Conservation (phyloP, 140 eudicot species). For the Bidens hawaiensis region DNA sequence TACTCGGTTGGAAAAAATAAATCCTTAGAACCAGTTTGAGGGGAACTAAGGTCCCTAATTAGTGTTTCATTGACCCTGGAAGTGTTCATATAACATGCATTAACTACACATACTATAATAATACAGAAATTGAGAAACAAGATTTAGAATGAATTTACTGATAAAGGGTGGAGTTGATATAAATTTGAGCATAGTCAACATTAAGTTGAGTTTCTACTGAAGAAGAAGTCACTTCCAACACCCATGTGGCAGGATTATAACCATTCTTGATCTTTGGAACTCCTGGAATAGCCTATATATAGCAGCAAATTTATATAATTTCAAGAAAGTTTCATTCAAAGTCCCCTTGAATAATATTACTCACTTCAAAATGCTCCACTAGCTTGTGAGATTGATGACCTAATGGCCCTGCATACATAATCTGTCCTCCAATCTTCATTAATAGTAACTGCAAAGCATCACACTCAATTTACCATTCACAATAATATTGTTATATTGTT, state of each 20-base stretch:
- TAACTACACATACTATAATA: too few species aligned
- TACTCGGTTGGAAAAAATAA: conserved; percentile 49
- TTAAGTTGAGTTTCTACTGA: conserved; percentile 36
- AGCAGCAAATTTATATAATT: too few species aligned
- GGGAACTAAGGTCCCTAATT: conserved; percentile 53
- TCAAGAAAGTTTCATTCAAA: background rate
- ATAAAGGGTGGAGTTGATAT: conserved; percentile 39
- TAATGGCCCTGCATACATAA: conserved; percentile 51
- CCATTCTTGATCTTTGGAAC: conserved; percentile 41
- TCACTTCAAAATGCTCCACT: conserved; percentile 49
- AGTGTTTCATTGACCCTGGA: conserved; percentile 54
- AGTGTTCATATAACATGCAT: background rate
- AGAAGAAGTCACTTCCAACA: conserved; percentile 42
- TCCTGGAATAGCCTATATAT: conserved; percentile 54
- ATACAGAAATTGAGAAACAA: conserved; percentile 1
- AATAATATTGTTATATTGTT: too few species aligned
- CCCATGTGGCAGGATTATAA: conserved; percentile 63
- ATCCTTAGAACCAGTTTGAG: conserved; percentile 46
- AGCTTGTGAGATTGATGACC: conserved; percentile 49
- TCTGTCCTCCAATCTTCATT: conserved; percentile 57
- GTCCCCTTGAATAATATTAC: background rate
- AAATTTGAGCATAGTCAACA: conserved; percentile 42
- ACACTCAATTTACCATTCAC: background rate
- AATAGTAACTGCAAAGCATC: conserved; percentile 8
- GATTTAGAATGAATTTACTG: conserved; percentile 25